Conservation (phyloP, 371 early-diverging fungal genomes). For the Catenaria anguillulae region DNA sequence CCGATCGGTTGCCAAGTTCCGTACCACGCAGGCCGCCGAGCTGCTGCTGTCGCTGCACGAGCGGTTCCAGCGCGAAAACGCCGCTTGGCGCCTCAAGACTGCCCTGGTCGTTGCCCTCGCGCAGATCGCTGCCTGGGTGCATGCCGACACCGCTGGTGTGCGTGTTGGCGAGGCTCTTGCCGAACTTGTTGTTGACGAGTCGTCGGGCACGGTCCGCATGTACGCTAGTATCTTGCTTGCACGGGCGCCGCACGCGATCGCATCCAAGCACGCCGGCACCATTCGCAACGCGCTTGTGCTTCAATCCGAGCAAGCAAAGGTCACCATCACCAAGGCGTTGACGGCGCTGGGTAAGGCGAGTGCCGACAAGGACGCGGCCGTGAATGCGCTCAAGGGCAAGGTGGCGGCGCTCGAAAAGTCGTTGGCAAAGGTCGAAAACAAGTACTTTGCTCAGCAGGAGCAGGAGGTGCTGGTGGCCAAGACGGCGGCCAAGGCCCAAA, state of each 20-base stretch:
- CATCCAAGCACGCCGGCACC: background rate
- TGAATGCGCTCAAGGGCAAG: too few relatives aligned
- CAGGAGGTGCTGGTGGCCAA: too few relatives aligned
- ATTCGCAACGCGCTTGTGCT: too few relatives aligned
- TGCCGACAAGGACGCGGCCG: too few relatives aligned
- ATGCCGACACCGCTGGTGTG: too few relatives aligned
- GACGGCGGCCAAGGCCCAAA: too few relatives aligned
- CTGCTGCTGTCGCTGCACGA: background rate
- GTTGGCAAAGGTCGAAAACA: too few relatives aligned
- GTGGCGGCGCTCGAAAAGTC: too few relatives aligned
- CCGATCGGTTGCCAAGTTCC: background rate
- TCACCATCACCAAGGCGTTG: background rate
- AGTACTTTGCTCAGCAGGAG: too few relatives aligned
- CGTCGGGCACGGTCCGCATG: too few relatives aligned
- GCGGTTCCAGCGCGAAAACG: background rate
- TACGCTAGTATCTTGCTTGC: too few relatives aligned
- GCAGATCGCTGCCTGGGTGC: slow-evolving; percentile 11
- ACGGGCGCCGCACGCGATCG: background rate
- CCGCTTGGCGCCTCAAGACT: background rate
- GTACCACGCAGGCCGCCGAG: background rate
- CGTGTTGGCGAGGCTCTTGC: slow-evolving; percentile 9
- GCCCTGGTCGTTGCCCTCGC: slow-evolving; percentile 12
- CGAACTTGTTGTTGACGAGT: slow-evolving; percentile 7
- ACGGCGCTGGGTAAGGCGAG: background rate
- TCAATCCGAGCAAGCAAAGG: background rate